Percentiles rank a stretch among this genome's conserved stretches.
These are phyloP conservation scores for Penicillium antarcticum DNA, from an alignment of 495 filamentous ascomycete genomes.

Conservation along the genomic window DNA sequence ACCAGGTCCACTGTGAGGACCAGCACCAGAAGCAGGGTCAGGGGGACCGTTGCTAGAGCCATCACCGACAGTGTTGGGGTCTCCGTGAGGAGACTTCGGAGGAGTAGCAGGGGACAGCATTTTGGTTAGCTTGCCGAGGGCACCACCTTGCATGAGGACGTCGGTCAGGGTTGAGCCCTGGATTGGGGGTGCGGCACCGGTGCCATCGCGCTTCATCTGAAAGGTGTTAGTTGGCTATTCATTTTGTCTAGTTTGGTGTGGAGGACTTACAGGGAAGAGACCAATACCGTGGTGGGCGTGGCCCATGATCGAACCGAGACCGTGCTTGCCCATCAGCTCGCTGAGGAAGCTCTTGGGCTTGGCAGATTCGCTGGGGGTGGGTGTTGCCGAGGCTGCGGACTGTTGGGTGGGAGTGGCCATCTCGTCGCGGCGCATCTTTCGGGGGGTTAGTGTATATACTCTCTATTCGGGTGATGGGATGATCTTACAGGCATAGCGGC, in stretches of 20 bases:
- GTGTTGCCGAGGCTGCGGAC: too few relatives aligned
- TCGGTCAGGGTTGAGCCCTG: constrained; percentile 19
- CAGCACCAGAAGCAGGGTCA: constrained; percentile 2
- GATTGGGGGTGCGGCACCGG: constrained; percentile 12
- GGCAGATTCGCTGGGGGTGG: too few relatives aligned
- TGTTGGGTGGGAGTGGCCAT: neutral
- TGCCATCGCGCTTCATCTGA: constrained; percentile 21
- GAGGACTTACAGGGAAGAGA: constrained; percentile 16
- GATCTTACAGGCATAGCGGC: neutral
- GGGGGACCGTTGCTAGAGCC: neutral
- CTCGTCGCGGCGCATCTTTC: neutral
- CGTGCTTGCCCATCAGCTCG: constrained; percentile 10
- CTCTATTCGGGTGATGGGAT: too few relatives aligned
- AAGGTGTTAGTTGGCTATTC: constrained; percentile 2
- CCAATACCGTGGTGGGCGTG: constrained; percentile 23
- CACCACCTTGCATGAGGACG: constrained; percentile 16
- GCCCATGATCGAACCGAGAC: constrained; percentile 17
- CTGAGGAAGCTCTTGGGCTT: neutral
- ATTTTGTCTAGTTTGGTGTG: too few relatives aligned
- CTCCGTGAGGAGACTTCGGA: neutral
- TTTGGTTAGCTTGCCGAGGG: constrained; percentile 14
- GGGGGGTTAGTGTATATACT: neutral
- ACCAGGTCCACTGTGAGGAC: constrained; percentile 5
- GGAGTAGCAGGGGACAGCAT: constrained; percentile 9
- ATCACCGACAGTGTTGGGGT: neutral